Evolutionary conservation across 305 asterid genomes (phyloP).

Genomic region (Andrographis paniculata): DNA sequence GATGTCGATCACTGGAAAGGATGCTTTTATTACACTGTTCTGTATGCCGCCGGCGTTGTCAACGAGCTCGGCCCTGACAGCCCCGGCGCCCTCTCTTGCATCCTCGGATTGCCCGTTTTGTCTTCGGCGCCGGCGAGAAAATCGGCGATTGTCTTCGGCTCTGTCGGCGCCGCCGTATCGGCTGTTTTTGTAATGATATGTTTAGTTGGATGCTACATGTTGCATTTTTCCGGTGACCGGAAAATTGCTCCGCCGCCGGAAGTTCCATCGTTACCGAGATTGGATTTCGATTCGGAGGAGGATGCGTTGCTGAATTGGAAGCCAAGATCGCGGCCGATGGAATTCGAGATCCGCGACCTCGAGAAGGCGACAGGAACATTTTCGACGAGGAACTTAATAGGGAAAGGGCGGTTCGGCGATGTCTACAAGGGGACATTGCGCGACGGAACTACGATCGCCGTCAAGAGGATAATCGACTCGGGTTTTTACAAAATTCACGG

Average conservation of each 20-base stretch:
- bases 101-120: slow-evolving; percentile 43
- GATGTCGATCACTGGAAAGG: slow-evolving; percentile 33
- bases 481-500: slow-evolving; percentile 26
- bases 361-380: slow-evolving; percentile 39
- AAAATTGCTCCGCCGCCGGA: slow-evolving; percentile 10
- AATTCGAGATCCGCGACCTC: slow-evolving; percentile 34
- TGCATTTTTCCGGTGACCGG: slow-evolving; percentile 7
- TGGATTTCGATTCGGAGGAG: slow-evolving; percentile 15
- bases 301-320: slow-evolving; percentile 36
- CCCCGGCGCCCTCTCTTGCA: slow-evolving; percentile 41
- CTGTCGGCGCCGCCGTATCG: slow-evolving; percentile 32
- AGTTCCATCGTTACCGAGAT: neutral
- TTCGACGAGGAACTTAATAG: slow-evolving; percentile 37
- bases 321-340: slow-evolving; percentile 27
- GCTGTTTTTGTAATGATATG: slow-evolving; percentile 16
- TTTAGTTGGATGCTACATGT: slow-evolving; percentile 22
- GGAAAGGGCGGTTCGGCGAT: slow-evolving; percentile 43
- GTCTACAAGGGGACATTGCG: slow-evolving; percentile 42
- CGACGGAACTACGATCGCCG: slow-evolving; percentile 44
- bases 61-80: slow-evolving; percentile 46
- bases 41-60: slow-evolving; percentile 54
- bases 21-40: slow-evolving; percentile 41
- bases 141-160: slow-evolving; percentile 21
- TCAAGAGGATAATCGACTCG: slow-evolving; percentile 33
- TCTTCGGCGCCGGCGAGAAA: slow-evolving; percentile 1